A percentile compares a stretch with the other conserved stretches of the same genome.
phyloP scores from a whole-genome alignment of 768 basidiomycete species.

The Austroboletus eburneus region DNA sequence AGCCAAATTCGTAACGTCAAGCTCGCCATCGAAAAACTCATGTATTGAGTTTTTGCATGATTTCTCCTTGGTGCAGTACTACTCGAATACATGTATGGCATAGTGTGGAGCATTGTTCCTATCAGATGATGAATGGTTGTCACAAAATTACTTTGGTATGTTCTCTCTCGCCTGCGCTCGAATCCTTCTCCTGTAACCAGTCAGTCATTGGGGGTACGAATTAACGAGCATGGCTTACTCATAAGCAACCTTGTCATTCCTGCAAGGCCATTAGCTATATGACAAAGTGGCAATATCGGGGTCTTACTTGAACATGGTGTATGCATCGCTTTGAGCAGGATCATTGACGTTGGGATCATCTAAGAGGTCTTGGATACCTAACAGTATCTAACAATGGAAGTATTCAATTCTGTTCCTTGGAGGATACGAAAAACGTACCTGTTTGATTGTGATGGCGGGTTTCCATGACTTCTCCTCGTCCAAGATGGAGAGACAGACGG shows the following conservation, averaged over 20 bases:
- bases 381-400: conserved; percentile 61
- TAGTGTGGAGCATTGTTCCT: conserved; percentile 3
- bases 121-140: background rate
- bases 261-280: conserved; percentile 28
- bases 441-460: conserved; percentile 98
- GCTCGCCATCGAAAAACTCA: conserved; percentile 70
- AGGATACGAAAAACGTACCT: conserved; percentile 46
- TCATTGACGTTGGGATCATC: conserved; percentile 96
- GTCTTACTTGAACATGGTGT: conserved; percentile 96
- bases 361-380: conserved; percentile 94
- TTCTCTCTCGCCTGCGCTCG: conserved; percentile 87
- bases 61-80: background rate
- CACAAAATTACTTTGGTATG: conserved; percentile 61
- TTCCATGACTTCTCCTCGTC: conserved; percentile 99
- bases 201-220: background rate
- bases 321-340: conserved; percentile 97
- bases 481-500: conserved; percentile 94
- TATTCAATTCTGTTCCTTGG: background rate
- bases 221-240: conserved; percentile 54
- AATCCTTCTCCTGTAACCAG: conserved; percentile 61
- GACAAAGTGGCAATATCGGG: background rate
- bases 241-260: conserved; percentile 92
- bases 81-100: conserved; percentile 11
- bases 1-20: conserved; percentile 89
- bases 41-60: conserved; percentile 31